Percentiles rank a stretch among this genome's conserved stretches.
These are phyloP conservation scores for Penicillium digitatum DNA, from an alignment of 2,329 filamentous ascomycete genomes.

Conservation along the genomic window DNA sequence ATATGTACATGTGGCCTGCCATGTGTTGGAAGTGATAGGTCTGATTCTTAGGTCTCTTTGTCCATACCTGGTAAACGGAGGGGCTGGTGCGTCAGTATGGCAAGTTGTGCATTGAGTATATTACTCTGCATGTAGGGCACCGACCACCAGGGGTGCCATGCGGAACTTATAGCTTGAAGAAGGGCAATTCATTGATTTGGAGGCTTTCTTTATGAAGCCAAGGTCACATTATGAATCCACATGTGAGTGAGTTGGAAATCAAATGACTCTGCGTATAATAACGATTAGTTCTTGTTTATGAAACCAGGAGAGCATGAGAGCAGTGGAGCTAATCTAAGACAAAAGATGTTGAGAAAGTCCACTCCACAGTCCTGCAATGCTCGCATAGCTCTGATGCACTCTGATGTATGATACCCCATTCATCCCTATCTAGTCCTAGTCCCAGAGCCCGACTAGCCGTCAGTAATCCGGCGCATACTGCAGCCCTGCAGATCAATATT, in stretches of 20 bases:
- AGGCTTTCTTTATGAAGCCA: not conserved
- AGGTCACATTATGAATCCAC: not conserved
- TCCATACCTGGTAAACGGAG: not conserved
- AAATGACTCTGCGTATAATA: not conserved
- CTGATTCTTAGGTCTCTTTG: slow-evolving; percentile 10
- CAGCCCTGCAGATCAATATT: slow-evolving; percentile 12
- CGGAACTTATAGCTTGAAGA: not conserved
- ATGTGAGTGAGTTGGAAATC: not conserved
- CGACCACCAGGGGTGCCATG: slow-evolving; percentile 16
- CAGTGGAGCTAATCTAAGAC: not conserved
- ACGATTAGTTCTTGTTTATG: no score
- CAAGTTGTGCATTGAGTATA: slow-evolving; percentile 5
- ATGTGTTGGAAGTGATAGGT: slow-evolving; percentile 25
- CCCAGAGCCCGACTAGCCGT: not conserved
- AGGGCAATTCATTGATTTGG: not conserved
- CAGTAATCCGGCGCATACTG: slow-evolving; percentile 11
- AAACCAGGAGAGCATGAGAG: no score
- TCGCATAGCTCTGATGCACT: slow-evolving; percentile 8
- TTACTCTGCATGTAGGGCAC: slow-evolving; percentile 15
- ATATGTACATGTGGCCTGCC: slow-evolving; percentile 15
- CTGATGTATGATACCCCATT: not conserved
- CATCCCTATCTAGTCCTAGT: not conserved
- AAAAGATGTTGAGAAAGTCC: not conserved
- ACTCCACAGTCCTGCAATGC: slow-evolving; percentile 21
- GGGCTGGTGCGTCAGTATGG: not conserved